Conservation (phyloP, 169 alveolate species). For the Plasmodium coatneyi region DNA sequence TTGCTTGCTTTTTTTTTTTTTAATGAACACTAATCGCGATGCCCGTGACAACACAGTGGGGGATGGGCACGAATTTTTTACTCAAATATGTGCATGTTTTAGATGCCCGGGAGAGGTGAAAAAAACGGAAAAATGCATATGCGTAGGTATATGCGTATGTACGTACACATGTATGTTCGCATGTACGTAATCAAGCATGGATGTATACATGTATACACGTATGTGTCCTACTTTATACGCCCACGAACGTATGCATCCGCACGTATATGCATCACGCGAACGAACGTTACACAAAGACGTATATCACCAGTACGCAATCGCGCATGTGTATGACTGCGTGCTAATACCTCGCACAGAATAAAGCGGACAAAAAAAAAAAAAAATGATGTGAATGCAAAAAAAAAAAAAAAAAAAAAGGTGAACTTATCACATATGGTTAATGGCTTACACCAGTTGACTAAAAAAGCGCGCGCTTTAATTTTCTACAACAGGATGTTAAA, state of each 20-base stretch:
- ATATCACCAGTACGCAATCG: not conserved
- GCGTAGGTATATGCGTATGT: not conserved
- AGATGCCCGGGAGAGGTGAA: slow-evolving; percentile 2
- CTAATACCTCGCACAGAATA: slow-evolving; percentile 18
- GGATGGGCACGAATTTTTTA: not conserved
- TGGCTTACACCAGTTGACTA: slow-evolving; percentile 18
- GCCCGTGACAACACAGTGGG: not conserved
- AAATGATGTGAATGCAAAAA: slow-evolving; percentile 19
- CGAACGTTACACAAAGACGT: not conserved
- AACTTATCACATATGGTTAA: slow-evolving; percentile 8
- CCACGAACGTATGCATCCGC: not conserved
- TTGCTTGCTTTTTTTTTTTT: not conserved
- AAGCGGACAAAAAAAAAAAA: slow-evolving; percentile 8
- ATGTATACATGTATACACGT: not conserved
- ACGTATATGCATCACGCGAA: not conserved
- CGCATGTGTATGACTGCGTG: slow-evolving; percentile 5
- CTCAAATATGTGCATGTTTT: not conserved
- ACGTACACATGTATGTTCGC: slow-evolving; percentile 3
- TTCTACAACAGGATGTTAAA: slow-evolving; percentile 60
- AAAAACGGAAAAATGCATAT: not conserved
- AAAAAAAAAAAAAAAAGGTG: slow-evolving; percentile 3
- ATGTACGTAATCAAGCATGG: not conserved
- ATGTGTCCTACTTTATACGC: not conserved
- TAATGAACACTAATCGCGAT: not conserved
- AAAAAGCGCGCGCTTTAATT: slow-evolving; percentile 31